These are phyloP conservation scores for Ilyonectria mors-panacis DNA, from an alignment of 2,329 filamentous ascomycete species.

Conservation along the genomic window DNA sequence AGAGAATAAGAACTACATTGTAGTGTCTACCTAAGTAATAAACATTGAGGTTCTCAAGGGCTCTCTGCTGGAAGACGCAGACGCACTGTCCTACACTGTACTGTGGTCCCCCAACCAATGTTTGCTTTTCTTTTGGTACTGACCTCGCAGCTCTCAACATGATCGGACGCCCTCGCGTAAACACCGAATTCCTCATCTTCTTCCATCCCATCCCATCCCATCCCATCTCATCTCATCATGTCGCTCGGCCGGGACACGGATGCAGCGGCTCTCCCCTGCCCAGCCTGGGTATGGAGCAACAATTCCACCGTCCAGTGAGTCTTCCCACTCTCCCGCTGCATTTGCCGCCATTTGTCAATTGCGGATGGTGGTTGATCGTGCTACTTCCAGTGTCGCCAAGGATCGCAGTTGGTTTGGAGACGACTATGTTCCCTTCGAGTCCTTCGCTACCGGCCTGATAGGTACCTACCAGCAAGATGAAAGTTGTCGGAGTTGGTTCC, in stretches of 20 bases:
- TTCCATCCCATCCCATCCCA: neutral
- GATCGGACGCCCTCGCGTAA: too few relatives aligned
- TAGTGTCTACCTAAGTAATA: too few relatives aligned
- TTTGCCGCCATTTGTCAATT: neutral
- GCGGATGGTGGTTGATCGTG: too few relatives aligned
- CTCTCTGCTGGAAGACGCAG: too few relatives aligned
- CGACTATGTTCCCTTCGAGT: slow-evolving; percentile 21
- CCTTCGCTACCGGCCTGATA: neutral
- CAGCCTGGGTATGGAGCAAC: slow-evolving; percentile 5
- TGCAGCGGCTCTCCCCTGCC: neutral
- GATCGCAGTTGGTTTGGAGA: slow-evolving; percentile 32
- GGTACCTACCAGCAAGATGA: neutral
- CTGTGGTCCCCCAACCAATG: too few relatives aligned
- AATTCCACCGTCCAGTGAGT: slow-evolving; percentile 1
- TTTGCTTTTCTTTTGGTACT: too few relatives aligned
- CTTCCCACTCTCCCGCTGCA: too few relatives aligned
- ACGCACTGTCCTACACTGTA: too few relatives aligned
- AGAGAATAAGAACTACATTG: too few relatives aligned
- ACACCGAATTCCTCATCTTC: neutral
- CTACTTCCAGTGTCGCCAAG: slow-evolving; percentile 25
- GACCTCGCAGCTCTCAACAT: too few relatives aligned
- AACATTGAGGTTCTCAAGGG: too few relatives aligned
- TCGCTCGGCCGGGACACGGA: neutral
- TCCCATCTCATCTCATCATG: neutral
- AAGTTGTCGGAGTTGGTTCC: slow-evolving; percentile 22